These are phyloP conservation scores for Capsicum chinense DNA, from an alignment of 257 asterid genomes.

Conservation along the genomic window DNA sequence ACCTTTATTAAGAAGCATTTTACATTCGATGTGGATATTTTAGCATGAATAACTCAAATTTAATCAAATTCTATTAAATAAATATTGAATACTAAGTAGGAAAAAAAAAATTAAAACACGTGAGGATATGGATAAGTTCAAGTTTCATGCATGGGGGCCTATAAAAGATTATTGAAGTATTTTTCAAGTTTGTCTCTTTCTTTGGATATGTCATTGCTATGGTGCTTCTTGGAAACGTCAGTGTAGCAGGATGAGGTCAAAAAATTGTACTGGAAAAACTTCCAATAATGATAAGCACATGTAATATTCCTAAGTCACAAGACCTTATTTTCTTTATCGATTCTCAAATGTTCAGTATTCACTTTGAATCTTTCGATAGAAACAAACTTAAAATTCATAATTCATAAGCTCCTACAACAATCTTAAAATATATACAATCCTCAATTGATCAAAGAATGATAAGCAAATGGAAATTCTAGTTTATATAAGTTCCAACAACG, in stretches of 20 bases:
- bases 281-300: background rate
- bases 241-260: background rate
- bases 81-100: rapidly evolving
- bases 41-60: background rate
- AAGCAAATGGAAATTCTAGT: background rate
- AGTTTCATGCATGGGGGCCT: background rate
- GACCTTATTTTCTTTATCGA: background rate
- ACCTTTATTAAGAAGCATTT: too few species aligned
- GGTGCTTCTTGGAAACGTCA: slow-evolving; percentile 23
- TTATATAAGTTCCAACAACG: background rate
- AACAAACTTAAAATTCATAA: too few species aligned
- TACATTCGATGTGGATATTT: background rate
- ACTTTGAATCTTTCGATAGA: background rate
- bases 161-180: background rate
- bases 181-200: background rate
- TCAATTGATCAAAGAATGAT: background rate
- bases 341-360: background rate
- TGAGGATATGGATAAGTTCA: background rate
- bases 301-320: background rate
- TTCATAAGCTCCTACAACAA: background rate
- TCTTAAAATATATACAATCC: background rate
- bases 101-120: background rate
- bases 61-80: rapidly evolving
- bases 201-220: background rate
- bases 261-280: background rate